Base-by-base conservation (phyloP, 1,284 basidiomycete species). In the Papiliotrema nemorosa region DNA sequence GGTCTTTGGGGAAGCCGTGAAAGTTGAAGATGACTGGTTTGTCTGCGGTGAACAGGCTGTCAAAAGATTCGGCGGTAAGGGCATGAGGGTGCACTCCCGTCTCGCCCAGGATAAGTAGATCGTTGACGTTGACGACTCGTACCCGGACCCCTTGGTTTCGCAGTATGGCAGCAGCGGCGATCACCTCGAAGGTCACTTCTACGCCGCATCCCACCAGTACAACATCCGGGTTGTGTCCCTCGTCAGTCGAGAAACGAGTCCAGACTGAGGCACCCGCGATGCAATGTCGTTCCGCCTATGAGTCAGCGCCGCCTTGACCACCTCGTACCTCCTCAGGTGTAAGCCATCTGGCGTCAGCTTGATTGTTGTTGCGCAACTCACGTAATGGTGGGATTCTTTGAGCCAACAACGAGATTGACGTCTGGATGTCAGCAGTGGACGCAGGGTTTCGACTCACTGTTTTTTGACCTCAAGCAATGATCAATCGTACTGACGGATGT, bases 381-480 rank as follows among this genome's bases (percentile, higher is more conserved):
- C 40, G 50, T 53, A 37, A 36, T 49, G 40, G 66, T 71, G 21
- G 64, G 84, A 58, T 88, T 85, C 77, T 92, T 92, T 67, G 84
- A 86, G 31, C 87, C 88, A 33, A 91, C 88, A 78, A 93, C 86
- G 25, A 74, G 59, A 55, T 64, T 72, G 67, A 72, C 62, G 51
- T 66, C 67, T 69, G 47, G 2, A 0, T 20, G 45, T 54, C 29
- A 60, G 60, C 48, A 21, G 3, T 16, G 21, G 5, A 39, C 14
- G 16, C 5, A 25, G 2, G 6, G 3, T 2, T n/a, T 34, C 16
- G 29, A 57, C 65, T 55, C 39, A 70, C 62, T 90, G 74, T 90
- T 86, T 77, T 86, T 88, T 26, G 87, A 83, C 42, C 85, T 76
- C 56, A 93, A 70, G 62, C 87, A 90, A 73, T 93, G 90, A 3